Evolutionary conservation across 805 yeast species (phyloP), one percentile per base, ranked within the genome.

Genomic region (Candida verbasci): DNA sequence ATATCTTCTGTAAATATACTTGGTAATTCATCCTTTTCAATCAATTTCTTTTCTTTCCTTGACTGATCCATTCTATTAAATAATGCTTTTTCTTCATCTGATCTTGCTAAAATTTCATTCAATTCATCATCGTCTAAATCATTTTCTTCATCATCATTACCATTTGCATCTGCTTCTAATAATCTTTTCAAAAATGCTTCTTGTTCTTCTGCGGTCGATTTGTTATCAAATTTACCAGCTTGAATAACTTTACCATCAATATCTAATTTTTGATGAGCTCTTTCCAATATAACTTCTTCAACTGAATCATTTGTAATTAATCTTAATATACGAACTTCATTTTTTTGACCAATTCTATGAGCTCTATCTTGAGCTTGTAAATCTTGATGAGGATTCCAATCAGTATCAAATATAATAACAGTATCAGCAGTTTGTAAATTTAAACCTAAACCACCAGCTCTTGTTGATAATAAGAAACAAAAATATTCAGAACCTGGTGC

Each of bases 371-470:
- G 94, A 1, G 93, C 94, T 58, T 85, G 94, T 53, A 85, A 74
- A 77, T 85, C 94, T 60, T 85, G 94, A 63, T 85, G 94, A 7
- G 94, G 94, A 54, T 85, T 85, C 94, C 94, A 85, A 64, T 85
- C 94, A 11, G 91, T 82, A 57, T 85, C 94, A 55, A 84, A 85
- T 44, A 85, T 85, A 44, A 85, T 78, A 40, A 85, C 94, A 0
- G 94, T 85, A 55, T 85, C 94, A 3, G 94, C 94, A 17, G 89
- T 83, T 64, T 85, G 94, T 56, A 85, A 75, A 58, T 85, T 85
- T 52, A 85, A 71, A 53, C 94, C 94, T 50, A 85, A 74, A 46
- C 94, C 94, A 72, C 94, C 94, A 36, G 94, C 94, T 70, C 94
- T 79, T 0, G 94, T 85, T 1, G 91, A 82, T 41, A 85, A 64